These are phyloP conservation scores for Phoma herbarum DNA, from an alignment of 2,329 filamentous ascomycete genomes.

Conservation along the genomic window DNA sequence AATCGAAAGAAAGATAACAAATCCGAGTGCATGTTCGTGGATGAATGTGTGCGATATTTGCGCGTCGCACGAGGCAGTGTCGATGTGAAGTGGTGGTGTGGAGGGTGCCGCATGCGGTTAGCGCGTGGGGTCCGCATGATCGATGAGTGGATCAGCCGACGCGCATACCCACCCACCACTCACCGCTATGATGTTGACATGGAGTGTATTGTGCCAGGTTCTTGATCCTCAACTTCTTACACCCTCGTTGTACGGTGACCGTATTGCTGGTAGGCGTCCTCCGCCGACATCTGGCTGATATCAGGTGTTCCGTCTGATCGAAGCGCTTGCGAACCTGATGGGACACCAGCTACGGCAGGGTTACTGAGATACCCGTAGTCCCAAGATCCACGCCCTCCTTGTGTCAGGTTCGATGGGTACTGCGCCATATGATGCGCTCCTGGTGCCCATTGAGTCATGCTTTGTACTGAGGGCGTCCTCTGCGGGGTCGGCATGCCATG, in stretches of 20 bases:
- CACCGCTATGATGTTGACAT: constrained; percentile 30
- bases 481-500: constrained; percentile 47
- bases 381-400: constrained; percentile 47
- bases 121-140: constrained; percentile 40
- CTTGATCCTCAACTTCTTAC: constrained; percentile 30
- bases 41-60: constrained; percentile 23
- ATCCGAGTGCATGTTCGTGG: neutral
- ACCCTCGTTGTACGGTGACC: constrained; percentile 50
- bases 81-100: constrained; percentile 40
- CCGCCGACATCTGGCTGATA: constrained; percentile 41
- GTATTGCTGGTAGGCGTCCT: constrained; percentile 48
- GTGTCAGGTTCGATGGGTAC: constrained; percentile 43
- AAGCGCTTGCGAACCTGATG: constrained; percentile 41
- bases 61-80: constrained; percentile 37
- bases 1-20: constrained; percentile 16
- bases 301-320: constrained; percentile 44
- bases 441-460: constrained; percentile 49
- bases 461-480: constrained; percentile 43
- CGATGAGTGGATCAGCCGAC: constrained; percentile 46
- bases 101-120: constrained; percentile 35
- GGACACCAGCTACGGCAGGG: constrained; percentile 37
- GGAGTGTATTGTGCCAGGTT: constrained; percentile 15
- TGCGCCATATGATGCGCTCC: constrained; percentile 45
- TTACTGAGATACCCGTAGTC: constrained; percentile 49
- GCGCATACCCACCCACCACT: constrained; percentile 36